Base-by-base conservation (phyloP, 768 basidiomycete species). In the Agaricus subrufescens region DNA sequence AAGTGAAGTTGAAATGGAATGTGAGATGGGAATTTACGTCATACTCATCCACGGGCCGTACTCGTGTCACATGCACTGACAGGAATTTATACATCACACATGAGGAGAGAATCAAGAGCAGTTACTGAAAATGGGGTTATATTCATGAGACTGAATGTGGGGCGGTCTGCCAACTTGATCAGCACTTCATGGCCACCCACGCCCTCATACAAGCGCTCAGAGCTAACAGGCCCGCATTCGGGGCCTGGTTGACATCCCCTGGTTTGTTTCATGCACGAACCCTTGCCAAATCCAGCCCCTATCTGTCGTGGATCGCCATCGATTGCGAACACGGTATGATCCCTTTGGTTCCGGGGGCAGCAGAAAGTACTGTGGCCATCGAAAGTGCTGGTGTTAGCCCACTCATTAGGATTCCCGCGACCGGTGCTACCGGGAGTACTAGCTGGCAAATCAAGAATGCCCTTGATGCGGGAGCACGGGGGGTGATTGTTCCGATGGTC, bases 391-490 rank as follows among this genome's bases (percentile, higher is more conserved):
- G 75, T 1, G 81, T 82, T 0, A 86, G 80, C 60, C 71, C 79
- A 9, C 60, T 88, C 39, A 80, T 88, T 4, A 69, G 86, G 27
- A 80, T 87, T 47, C 82, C 86, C 6, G 84, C 84, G 7, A 87
- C 86, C 2, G 86, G 84, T 0, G 63, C 75, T 37, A 79, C 76
- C 27, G 70, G 71, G 0, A 78, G 80, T 59, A 82, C 83, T 2
- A 75, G 75, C 54, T 87, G 85, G 85, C 85, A 87, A 66, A 86
- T 88, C 69, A 88, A 88, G 69, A 75, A 83, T 58, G 85, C 81
- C 0, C 75, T 88, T 30, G 86, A 88, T 62, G 81, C 82, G 0
- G 87, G 86, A 4, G 86, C 86, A 15, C 72, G 75, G 27, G 85
- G 87, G 0, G 69, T 87, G 4, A 62, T 89, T 42, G 81, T 87